Evolutionary conservation across 306 rosid species (phyloP).

Genomic region (Medicago ruthenica): DNA sequence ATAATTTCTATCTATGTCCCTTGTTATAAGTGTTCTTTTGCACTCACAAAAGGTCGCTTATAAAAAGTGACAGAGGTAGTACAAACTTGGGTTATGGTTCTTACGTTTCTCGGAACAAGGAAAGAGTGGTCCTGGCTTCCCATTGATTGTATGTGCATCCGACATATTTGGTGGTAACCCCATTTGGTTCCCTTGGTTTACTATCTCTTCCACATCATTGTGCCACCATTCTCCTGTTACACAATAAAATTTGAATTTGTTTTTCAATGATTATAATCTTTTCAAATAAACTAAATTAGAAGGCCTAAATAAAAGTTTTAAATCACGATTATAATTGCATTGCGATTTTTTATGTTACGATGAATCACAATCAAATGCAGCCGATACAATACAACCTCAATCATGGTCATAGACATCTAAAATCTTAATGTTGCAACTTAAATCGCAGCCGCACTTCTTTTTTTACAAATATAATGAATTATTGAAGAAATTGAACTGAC

Average conservation of each 20-base stretch:
- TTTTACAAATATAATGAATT: background rate
- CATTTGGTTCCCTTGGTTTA: constrained; percentile 66
- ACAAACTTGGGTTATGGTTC: constrained; percentile 17
- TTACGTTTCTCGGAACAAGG: constrained; percentile 91
- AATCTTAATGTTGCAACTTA: background rate
- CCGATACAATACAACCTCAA: background rate
- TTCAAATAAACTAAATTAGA: background rate
- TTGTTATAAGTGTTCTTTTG: background rate
- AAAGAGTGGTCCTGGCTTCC: constrained; percentile 92
- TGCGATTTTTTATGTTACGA: background rate
- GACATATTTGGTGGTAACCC: constrained; percentile 88
- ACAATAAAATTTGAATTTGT: background rate
- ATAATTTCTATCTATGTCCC: background rate
- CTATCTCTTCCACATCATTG: constrained; percentile 73
- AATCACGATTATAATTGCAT: background rate
- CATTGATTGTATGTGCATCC: constrained; percentile 92
- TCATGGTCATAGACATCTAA: background rate
- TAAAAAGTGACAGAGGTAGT: background rate
- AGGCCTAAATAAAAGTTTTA: background rate
- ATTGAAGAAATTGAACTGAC: constrained; percentile 13
- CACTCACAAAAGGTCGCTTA: background rate
- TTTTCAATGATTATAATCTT: background rate
- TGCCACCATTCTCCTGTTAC: constrained; percentile 86
- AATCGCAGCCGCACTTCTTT: background rate
- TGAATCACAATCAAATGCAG: background rate